Evolutionary conservation across 257 asterid genomes (phyloP).

Genomic region (Jaltomata sinuosa): DNA sequence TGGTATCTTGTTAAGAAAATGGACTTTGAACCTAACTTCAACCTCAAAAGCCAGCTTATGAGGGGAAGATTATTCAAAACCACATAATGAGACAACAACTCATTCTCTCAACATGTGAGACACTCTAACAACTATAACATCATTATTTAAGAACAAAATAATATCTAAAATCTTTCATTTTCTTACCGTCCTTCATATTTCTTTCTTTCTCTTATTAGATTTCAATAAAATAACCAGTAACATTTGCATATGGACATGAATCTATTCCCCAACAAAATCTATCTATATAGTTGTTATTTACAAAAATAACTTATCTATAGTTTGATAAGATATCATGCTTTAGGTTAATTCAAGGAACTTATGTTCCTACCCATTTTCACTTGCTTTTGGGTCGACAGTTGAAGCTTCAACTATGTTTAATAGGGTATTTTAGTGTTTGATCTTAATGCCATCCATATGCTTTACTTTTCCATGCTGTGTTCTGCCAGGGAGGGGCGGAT

Average conservation of each 20-base stretch:
- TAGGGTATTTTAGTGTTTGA: background rate
- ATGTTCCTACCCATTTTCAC: background rate
- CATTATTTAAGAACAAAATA: background rate
- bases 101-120: background rate
- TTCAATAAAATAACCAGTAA: background rate
- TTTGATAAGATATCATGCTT: background rate
- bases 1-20: background rate
- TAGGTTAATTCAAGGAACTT: background rate
- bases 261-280: background rate
- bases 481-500: no score
- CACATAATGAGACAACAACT: background rate
- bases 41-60: background rate
- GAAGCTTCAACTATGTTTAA: background rate
- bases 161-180: background rate
- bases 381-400: background rate
- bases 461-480: background rate
- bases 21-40: background rate
- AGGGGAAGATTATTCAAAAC: background rate
- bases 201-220: background rate
- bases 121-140: background rate
- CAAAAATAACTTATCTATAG: background rate
- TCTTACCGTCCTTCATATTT: background rate
- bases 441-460: background rate
- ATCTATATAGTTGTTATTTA: background rate
- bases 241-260: background rate